phyloP scores from a whole-genome alignment of 148 eudicot genomes.

The Persicaria tinctoria region DNA sequence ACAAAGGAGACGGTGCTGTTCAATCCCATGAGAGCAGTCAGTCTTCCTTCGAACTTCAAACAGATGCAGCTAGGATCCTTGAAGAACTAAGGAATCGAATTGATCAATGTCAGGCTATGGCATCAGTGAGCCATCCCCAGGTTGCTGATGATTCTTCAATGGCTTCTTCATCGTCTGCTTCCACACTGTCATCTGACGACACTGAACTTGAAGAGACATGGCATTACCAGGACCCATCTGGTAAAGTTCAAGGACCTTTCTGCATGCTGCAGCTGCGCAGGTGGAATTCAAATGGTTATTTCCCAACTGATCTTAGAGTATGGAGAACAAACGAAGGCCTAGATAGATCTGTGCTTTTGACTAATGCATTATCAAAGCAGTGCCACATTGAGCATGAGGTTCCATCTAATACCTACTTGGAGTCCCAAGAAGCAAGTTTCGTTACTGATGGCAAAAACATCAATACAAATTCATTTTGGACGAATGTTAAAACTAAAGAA shows the following conservation, averaged over 20 bases:
- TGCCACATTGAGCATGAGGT: background rate
- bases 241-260: slow-evolving; percentile 87
- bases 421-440: slow-evolving; percentile 28
- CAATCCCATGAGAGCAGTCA: slow-evolving; percentile 17
- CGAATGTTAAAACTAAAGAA: slow-evolving; percentile 26
- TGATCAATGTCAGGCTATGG: slow-evolving; percentile 24
- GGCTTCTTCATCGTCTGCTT: slow-evolving; percentile 30
- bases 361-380: slow-evolving; percentile 44
- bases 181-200: slow-evolving; percentile 22
- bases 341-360: slow-evolving; percentile 55
- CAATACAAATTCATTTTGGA: slow-evolving; percentile 18
- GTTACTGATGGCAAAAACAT: slow-evolving; percentile 27
- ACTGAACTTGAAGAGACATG: slow-evolving; percentile 58
- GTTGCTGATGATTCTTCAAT: slow-evolving; percentile 32
- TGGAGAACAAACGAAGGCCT: slow-evolving; percentile 54
- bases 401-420: slow-evolving; percentile 12
- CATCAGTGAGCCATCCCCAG: slow-evolving; percentile 26
- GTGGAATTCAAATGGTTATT: slow-evolving; percentile 68
- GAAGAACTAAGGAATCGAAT: slow-evolving; percentile 36
- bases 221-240: slow-evolving; percentile 83
- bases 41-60: slow-evolving; percentile 14
- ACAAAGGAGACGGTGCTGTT: slow-evolving; percentile 34
- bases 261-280: slow-evolving; percentile 62
- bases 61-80: slow-evolving; percentile 15
- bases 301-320: slow-evolving; percentile 72